A percentile compares a stretch with the other conserved stretches of the same genome.
These are phyloP conservation scores for Myxozyma kluyveri DNA, from an alignment of 805 yeast genomes.

Conservation along the genomic window DNA sequence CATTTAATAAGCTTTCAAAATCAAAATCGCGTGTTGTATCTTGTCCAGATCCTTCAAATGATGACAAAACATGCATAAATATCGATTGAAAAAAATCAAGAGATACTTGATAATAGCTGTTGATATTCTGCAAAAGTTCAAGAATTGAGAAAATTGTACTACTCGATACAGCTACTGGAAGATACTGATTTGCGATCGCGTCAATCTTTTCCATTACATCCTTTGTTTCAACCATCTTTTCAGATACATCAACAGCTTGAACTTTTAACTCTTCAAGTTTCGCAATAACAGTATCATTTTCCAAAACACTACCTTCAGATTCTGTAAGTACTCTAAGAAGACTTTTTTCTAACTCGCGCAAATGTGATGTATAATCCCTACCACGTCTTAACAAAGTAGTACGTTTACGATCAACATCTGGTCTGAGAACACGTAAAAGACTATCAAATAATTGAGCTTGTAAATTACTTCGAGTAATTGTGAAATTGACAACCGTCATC, in stretches of 20 bases:
- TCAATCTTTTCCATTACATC: constrained; percentile 56
- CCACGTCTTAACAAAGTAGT: constrained; percentile 53
- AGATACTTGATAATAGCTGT: constrained; percentile 59
- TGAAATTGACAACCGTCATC: constrained; percentile 63
- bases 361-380: constrained; percentile 55
- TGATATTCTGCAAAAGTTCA: constrained; percentile 44
- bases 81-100: constrained; percentile 45
- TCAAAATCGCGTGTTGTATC: neutral
- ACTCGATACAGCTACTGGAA: constrained; percentile 55
- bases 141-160: constrained; percentile 51
- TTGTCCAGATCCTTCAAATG: constrained; percentile 14
- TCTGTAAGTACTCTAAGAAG: constrained; percentile 58
- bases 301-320: constrained; percentile 61
- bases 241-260: constrained; percentile 56
- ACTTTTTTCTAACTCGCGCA: constrained; percentile 56
- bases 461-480: constrained; percentile 66
- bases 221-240: constrained; percentile 54
- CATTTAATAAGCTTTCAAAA: constrained; percentile 32
- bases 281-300: constrained; percentile 57
- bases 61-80: constrained; percentile 38
- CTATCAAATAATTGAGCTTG: constrained; percentile 60
- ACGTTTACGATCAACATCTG: constrained; percentile 64
- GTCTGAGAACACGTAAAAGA: constrained; percentile 54
- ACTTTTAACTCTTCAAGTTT: constrained; percentile 64
- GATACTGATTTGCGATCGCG: constrained; percentile 46